Conservation (phyloP, 805 yeast species). For the Candida ascalaphidarum region DNA sequence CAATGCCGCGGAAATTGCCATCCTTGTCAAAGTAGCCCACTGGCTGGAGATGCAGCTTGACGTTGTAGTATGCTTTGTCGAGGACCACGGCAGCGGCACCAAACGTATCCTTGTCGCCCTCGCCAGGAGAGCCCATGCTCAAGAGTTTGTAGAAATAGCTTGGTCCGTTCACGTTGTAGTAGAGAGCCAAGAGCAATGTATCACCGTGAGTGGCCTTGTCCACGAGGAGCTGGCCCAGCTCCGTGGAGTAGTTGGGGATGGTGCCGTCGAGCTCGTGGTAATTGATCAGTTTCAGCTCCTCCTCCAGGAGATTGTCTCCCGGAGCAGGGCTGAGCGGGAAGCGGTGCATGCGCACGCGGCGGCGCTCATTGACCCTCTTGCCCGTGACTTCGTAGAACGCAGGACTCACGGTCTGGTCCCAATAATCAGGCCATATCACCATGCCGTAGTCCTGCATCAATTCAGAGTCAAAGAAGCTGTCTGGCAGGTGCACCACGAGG, state of each 20-base stretch:
- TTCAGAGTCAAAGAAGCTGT: conserved; percentile 14
- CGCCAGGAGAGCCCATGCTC: conserved; percentile 49
- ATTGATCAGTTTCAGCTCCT: conserved; percentile 4
- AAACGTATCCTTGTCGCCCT: conserved; percentile 76
- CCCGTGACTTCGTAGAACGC: conserved; percentile 11
- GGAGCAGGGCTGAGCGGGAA: conserved; percentile 4
- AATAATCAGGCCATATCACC: conserved; percentile 15
- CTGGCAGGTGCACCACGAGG: conserved; percentile 35
- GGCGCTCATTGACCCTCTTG: conserved; percentile 5
- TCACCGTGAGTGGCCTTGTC: conserved; percentile 29
- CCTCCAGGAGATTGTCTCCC: conserved; percentile 1
- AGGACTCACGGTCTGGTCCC: conserved; percentile 15
- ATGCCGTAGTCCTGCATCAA: conserved; percentile 7
- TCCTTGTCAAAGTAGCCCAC: conserved; percentile 10
- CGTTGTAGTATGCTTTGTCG: conserved; percentile 44
- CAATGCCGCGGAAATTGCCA: conserved; percentile 23
- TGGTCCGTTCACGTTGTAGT: conserved; percentile 36
- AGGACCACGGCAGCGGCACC: conserved; percentile 57
- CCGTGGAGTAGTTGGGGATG: conserved; percentile 27
- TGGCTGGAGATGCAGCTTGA: conserved; percentile 26
- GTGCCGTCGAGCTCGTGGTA: conserved; percentile 62
- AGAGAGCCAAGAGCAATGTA: conserved; percentile 28
- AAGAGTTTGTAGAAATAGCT: conserved; percentile 32
- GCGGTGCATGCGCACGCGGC: conserved; percentile 2
- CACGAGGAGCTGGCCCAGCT: conserved; percentile 35